These are phyloP conservation scores for Zygosaccharomyces bisporus DNA, from an alignment of 805 yeast species.

Conservation along the genomic window DNA sequence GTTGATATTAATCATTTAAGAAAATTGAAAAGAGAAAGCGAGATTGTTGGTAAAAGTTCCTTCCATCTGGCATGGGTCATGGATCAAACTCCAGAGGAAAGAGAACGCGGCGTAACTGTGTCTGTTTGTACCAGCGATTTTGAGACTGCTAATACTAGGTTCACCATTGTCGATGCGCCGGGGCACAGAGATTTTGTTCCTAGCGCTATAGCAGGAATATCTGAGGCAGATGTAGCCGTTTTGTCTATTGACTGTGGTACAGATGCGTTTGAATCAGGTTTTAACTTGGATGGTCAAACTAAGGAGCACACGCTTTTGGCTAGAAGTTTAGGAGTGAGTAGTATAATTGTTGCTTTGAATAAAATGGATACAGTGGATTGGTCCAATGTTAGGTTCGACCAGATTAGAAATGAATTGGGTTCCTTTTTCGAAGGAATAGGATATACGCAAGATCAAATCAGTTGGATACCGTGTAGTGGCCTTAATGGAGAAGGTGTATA, in stretches of 20 bases:
- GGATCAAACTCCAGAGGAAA: constrained; percentile 98
- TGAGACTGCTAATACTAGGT: constrained; percentile 90
- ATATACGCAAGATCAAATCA: constrained; percentile 69
- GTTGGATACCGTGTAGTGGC: constrained; percentile 93
- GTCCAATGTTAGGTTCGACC: constrained; percentile 88
- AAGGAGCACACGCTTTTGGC: constrained; percentile 96
- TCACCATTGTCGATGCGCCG: constrained; percentile 97
- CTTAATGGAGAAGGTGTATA: constrained; percentile 92
- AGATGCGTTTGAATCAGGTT: constrained; percentile 98
- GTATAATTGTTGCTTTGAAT: constrained; percentile 86
- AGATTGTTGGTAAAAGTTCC: constrained; percentile 97
- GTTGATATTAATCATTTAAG: constrained; percentile 96
- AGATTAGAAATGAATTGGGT: constrained; percentile 80
- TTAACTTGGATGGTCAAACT: constrained; percentile 97
- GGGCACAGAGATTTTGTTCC: constrained; percentile 99
- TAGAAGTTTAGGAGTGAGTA: constrained; percentile 93
- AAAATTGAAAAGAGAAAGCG: constrained; percentile 94
- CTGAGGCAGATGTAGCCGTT: constrained; percentile 97
- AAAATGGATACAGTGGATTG: constrained; percentile 82
- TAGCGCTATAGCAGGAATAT: constrained; percentile 98
- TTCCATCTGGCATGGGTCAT: constrained; percentile 99
- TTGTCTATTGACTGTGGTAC: constrained; percentile 94
- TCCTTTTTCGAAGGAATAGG: constrained; percentile 77
- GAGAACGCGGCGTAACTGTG: constrained; percentile 97
- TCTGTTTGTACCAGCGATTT: constrained; percentile 97